phyloP scores from a whole-genome alignment of 257 asterid species.

The Datura wrightii region DNA sequence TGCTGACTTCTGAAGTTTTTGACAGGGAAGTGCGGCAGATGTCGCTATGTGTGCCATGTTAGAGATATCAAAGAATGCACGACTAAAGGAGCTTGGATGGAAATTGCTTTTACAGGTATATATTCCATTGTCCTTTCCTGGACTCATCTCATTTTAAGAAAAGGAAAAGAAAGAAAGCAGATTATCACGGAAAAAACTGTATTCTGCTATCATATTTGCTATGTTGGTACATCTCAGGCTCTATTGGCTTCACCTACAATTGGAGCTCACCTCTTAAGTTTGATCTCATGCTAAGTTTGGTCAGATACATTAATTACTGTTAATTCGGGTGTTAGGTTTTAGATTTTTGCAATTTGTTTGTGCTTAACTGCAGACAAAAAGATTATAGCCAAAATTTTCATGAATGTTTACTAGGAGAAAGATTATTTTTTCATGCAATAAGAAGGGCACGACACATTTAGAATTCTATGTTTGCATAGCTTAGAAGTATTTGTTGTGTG shows the following conservation, averaged over 20 bases:
- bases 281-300: constrained; percentile 7
- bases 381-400: background rate
- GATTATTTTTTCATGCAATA: background rate
- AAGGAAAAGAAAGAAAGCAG: background rate
- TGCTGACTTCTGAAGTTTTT: constrained; percentile 29
- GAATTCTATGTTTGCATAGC: background rate
- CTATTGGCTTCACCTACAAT: background rate
- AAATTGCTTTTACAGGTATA: constrained; percentile 83
- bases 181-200: background rate
- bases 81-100: constrained; percentile 85
- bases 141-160: background rate
- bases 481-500: background rate
- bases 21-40: constrained; percentile 97
- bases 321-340: background rate
- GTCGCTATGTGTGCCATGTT: constrained; percentile 99
- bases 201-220: background rate
- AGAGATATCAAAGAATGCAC: constrained; percentile 72
- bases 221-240: background rate
- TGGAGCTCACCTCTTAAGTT: background rate
- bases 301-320: background rate
- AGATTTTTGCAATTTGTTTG: background rate
- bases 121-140: background rate
- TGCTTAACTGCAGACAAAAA: background rate
- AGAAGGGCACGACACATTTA: background rate
- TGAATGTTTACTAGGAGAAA: background rate